phyloP scores from a whole-genome alignment of 768 basidiomycete genomes.

The Naematelia aurantialba region DNA sequence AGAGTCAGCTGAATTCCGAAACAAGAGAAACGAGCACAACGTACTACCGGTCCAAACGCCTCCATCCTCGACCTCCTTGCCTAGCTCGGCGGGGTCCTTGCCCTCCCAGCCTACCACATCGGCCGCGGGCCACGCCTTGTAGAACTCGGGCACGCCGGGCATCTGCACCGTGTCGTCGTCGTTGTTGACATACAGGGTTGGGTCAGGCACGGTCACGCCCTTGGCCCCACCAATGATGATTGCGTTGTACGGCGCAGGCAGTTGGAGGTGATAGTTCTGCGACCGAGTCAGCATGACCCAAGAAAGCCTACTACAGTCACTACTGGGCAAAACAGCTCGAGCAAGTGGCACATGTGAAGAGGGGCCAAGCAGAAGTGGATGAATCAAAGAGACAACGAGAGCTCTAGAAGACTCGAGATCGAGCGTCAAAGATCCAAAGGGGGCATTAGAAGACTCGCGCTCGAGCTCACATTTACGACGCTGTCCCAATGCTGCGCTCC shows the following conservation, averaged over 20 bases:
- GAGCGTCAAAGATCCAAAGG: too few relatives aligned
- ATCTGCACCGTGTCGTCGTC: conserved; percentile 21
- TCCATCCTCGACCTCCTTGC: conserved; percentile 12
- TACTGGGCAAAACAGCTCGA: too few relatives aligned
- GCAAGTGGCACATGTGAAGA: too few relatives aligned
- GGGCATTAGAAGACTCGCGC: too few relatives aligned
- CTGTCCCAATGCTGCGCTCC: conserved; percentile 27
- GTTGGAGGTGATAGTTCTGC: conserved; percentile 23
- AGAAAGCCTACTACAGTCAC: too few relatives aligned
- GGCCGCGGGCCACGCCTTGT: conserved; percentile 14
- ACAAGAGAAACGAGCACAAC: too few relatives aligned
- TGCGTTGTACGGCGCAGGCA: conserved; percentile 20
- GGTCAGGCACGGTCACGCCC: conserved; percentile 14
- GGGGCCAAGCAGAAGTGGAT: too few relatives aligned
- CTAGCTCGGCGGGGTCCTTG: conserved; percentile 12
- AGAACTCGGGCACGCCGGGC: conserved; percentile 23
- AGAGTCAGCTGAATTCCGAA: too few relatives aligned
- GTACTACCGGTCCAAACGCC: conserved; percentile 33
- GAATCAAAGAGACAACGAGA: too few relatives aligned
- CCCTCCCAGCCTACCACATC: conserved; percentile 22
- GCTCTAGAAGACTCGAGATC: too few relatives aligned
- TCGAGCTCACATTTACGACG: conserved; percentile 25
- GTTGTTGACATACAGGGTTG: conserved; percentile 12
- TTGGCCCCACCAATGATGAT: conserved; percentile 36
- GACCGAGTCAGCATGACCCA: background rate